Conservation (phyloP, 495 filamentous ascomycete species). For the Aspergillus bridgeri region DNA sequence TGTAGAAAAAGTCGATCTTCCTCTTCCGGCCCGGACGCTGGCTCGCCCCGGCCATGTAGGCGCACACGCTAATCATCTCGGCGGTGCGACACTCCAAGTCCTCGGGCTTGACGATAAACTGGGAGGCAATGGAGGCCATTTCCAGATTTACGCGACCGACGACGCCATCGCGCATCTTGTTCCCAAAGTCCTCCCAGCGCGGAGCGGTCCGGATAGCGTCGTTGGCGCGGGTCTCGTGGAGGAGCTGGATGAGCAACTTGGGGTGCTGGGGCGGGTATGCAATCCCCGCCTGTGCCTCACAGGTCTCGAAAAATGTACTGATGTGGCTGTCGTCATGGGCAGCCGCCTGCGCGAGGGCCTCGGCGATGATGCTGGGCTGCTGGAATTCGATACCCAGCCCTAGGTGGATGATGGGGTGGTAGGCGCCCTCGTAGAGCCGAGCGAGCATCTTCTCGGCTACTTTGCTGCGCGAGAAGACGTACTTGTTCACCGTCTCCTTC, state of each 20-base stretch:
- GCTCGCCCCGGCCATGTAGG: conserved; percentile 22
- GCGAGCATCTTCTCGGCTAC: too few species aligned
- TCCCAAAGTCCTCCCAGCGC: background rate
- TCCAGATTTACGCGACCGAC: background rate
- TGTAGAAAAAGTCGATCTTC: conserved; percentile 39
- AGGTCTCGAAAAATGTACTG: background rate
- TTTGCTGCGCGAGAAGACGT: too few species aligned
- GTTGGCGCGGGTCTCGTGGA: background rate
- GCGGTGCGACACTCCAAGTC: conserved; percentile 18
- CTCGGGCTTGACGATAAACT: conserved; percentile 1
- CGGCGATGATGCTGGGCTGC: too few species aligned
- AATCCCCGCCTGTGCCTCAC: background rate
- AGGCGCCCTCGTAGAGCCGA: too few species aligned
- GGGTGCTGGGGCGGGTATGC: background rate
- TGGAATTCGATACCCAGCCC: too few species aligned
- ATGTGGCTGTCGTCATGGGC: too few species aligned
- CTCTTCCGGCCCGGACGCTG: conserved; percentile 19
- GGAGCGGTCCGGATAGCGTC: background rate
- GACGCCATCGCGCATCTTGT: background rate
- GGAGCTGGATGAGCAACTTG: background rate
- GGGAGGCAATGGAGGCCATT: background rate
- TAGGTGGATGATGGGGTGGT: too few species aligned
- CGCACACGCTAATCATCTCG: conserved; percentile 31
- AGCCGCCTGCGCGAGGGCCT: too few species aligned
- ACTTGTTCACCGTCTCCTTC: too few species aligned